Evolutionary conservation across 495 filamentous ascomycete genomes (phyloP), one percentile per base, ranked within the genome.

Genomic region (Tirmania nivea): DNA sequence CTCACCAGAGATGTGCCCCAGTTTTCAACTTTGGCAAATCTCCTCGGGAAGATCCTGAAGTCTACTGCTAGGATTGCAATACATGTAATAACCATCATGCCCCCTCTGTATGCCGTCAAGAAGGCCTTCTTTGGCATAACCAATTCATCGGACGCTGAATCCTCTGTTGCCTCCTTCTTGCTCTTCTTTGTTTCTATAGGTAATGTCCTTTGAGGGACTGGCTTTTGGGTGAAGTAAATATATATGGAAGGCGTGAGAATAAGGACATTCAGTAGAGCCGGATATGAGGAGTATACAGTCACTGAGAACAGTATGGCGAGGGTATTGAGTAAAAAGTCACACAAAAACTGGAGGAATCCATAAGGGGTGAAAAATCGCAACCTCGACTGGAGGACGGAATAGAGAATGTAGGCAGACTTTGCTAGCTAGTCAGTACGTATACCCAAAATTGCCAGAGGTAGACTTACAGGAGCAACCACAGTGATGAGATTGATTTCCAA

Each of bases 1-100:
- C 39, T 8, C 12, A 45, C 39, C 56, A 99, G 65, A 3, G 88
- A 95, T 19, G 90, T 95, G 19, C 90, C 90, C 87, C 90, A 99
- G 37, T 81, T 95, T 68, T 99, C 90, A 0, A 87, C 90, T 69
- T 99, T 99, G 17, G 86, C 90, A 62, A 95, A 95, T 6, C 90
- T 81, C 2, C 90, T 78, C 1, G 90, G 90, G 57, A 99, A 99
- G 51, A 92, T 69, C 17, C 71, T 76, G 62, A 99, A 99, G 68
- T 99, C 90, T 19, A 99, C 90, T 10, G 92, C 90, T n/a, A 99
- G 75, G 57, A 99, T 96, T 50, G 86, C 84, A 25, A 87, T 66
- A 61, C 86, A 93, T 19, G 92, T 99, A 35, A 86, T 71, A n/a
- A 94, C 73, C 72, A 99, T 77, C 87, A 99, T 94, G 34, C 75